Conservation (phyloP, 2,329 filamentous ascomycete genomes). For the Cercospora nicotianae region DNA sequence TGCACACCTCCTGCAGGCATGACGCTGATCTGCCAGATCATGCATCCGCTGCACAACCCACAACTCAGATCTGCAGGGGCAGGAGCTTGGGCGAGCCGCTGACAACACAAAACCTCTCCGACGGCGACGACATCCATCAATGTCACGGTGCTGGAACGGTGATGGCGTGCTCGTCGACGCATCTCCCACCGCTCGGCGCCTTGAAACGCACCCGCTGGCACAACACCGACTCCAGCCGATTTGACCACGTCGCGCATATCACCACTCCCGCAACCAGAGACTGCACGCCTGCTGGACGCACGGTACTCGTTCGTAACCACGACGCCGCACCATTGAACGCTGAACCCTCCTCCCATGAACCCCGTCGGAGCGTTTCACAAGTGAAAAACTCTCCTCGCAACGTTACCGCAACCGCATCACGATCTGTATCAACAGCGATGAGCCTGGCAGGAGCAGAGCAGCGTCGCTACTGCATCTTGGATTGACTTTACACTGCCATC, state of each 20-base stretch:
- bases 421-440: not conserved
- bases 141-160: not conserved
- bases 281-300: not conserved
- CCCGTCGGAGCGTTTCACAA: not conserved
- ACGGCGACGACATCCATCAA: not conserved
- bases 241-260: not conserved
- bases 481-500: not conserved
- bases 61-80: conserved; percentile 4
- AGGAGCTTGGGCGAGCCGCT: not conserved
- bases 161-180: not conserved
- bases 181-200: not conserved
- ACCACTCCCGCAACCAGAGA: not conserved
- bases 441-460: not conserved
- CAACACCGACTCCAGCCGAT: not conserved
- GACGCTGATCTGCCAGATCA: conserved; percentile 1
- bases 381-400: not conserved
- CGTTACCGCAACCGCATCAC: not conserved
- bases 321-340: not conserved
- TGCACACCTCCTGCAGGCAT: conserved; percentile 3
- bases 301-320: not conserved
- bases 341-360: not conserved
- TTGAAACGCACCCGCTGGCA: not conserved
- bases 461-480: not conserved
- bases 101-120: not conserved
- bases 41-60: not conserved